Evolutionary conservation across 148 eudicot species (phyloP).

Genomic region (Bassia scoparia): DNA sequence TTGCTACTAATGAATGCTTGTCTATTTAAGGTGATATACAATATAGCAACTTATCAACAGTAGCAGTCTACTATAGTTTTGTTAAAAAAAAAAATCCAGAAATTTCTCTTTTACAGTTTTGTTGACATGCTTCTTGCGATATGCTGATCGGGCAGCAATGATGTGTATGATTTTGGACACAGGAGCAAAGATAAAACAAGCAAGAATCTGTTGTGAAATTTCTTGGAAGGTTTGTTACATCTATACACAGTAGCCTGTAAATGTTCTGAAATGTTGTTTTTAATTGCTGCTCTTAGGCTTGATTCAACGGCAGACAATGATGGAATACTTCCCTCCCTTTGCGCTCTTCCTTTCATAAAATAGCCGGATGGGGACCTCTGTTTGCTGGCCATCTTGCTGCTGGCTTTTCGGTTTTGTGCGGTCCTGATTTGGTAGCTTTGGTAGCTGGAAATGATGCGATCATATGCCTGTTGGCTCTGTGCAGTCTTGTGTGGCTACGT

Average conservation of each 20-base stretch:
- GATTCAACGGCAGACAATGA: neutral
- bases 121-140: conserved; percentile 23
- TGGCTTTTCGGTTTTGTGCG: conserved; percentile 68
- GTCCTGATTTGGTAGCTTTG: conserved; percentile 50
- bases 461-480: conserved; percentile 61
- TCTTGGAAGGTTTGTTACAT: conserved; percentile 60
- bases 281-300: neutral
- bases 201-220: conserved; percentile 94
- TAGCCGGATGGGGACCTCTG: conserved; percentile 80
- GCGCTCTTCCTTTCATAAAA: conserved; percentile 19
- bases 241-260: neutral
- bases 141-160: conserved; percentile 72
- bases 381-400: conserved; percentile 64
- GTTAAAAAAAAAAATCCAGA: neutral
- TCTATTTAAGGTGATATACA: neutral
- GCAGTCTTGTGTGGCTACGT: conserved; percentile 74
- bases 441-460: conserved; percentile 57
- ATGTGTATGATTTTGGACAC: conserved; percentile 99
- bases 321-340: conserved; percentile 24
- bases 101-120: conserved; percentile 4
- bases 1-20: neutral
- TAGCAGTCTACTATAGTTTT: neutral
- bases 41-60: neutral
- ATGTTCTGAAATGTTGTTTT: neutral
- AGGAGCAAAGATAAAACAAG: conserved; percentile 89